These are phyloP conservation scores for Teratosphaeria destructans DNA, from an alignment of 2,329 filamentous ascomycete species.

Conservation along the genomic window DNA sequence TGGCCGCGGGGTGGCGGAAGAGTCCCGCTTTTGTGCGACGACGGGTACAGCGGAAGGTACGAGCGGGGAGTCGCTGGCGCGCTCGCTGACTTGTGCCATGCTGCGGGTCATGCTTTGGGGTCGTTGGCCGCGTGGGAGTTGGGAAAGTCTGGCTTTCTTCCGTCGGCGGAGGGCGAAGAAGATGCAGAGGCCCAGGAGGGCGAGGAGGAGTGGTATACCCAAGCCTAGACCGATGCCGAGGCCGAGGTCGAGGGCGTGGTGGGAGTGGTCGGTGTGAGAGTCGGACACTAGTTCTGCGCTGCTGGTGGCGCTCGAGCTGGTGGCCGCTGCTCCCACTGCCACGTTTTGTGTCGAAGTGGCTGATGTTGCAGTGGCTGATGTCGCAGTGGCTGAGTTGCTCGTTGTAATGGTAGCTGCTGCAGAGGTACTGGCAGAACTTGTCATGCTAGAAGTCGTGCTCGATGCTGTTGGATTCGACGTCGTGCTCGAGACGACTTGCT, in stretches of 20 bases:
- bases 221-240: conserved; percentile 7
- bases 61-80: not conserved
- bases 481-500: not conserved
- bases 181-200: not conserved
- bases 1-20: not conserved
- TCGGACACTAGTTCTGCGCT: not conserved
- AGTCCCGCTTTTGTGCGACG: not conserved
- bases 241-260: not conserved
- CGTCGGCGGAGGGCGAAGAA: conserved; percentile 5
- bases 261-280: not conserved
- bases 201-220: conserved; percentile 6
- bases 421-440: not conserved
- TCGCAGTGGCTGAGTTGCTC: not conserved
- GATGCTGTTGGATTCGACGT: not conserved
- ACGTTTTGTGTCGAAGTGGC: not conserved
- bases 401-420: not conserved
- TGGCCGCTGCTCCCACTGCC: not conserved
- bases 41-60: not conserved
- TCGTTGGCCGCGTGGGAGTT: not conserved
- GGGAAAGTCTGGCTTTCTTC: not conserved
- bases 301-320: not conserved
- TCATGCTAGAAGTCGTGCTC: not conserved
- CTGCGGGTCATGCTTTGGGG: not conserved
- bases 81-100: not conserved
- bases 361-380: not conserved